Evolutionary conservation across 768 basidiomycete species (phyloP), one percentile per base, ranked within the genome.

Genomic region (Suillus paluster): DNA sequence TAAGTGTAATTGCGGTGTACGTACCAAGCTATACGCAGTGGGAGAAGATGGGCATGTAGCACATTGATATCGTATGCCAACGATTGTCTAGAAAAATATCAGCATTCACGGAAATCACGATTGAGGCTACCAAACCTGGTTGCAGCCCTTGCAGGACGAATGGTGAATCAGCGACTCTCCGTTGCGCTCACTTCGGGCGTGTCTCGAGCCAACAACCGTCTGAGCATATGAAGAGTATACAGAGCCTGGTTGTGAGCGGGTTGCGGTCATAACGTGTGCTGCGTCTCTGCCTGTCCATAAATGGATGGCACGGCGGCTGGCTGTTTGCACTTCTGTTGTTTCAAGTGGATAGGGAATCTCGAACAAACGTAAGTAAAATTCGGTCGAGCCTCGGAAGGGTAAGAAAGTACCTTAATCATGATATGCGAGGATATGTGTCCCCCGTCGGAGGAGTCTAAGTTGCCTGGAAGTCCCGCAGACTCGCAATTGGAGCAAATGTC

Each of bases 401-500:
- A 12, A n/a, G 27, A 72, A 50, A 30, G 30, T 63, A 92, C 95
- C 86, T 98, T 98, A 76, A 98, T 92, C 84, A 97, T 85, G 66
- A 97, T 95, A 70, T 98, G 95, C 2, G 91, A 90, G 17, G 91
- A 92, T 58, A 83, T 82, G 66, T 94, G 93, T 0, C 91, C 92
- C 5, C 86, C 89, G 44, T 92, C 90, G 1, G 84, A 80, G 1
- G 90, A 87, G 63, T 93, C 89, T 11, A 94, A 75, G 62, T 92
- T 93, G 7, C 92, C 92, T 3, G 93, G 92, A 38, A 95, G 80
- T 33, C 93, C 93, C 30, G 89, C 92, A 12, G 90, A 89, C 72
- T 95, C 93, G 71, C 93, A 95, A 65, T 93, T 92, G 19, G 89
- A 84, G 67, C 94, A 95, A 38, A 95, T 94, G 68, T 95, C 92